Evolutionary conservation across 495 filamentous ascomycete genomes (phyloP).

Genomic region (Aspergillus hancockii): DNA sequence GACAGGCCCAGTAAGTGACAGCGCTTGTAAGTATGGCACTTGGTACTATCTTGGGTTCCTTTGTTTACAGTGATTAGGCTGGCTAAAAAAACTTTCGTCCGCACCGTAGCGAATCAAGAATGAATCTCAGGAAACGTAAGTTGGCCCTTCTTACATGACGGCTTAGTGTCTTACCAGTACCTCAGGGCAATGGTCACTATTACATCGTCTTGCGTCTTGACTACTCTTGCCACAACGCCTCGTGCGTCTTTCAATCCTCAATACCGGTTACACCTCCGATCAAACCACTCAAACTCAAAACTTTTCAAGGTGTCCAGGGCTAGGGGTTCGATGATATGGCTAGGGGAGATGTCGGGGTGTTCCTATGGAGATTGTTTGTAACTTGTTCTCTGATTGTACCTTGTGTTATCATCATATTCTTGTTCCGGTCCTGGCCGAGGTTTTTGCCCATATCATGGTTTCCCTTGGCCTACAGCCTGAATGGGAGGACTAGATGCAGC

Average conservation of each 20-base stretch:
- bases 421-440: conserved; percentile 19
- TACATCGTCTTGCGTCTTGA: not conserved
- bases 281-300: too few species aligned
- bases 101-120: conserved; percentile 5
- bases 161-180: not conserved
- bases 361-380: not conserved
- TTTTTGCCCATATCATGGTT: conserved; percentile 20
- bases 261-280: not conserved
- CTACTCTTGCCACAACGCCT: not conserved
- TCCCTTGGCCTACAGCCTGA: conserved; percentile 21
- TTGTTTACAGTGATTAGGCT: conserved; percentile 12
- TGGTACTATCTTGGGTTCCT: not conserved
- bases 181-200: not conserved
- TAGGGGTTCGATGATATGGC: conserved; percentile 3
- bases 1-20: conserved; percentile 13
- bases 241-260: not conserved
- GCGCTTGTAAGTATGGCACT: conserved; percentile 12
- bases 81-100: conserved; percentile 15
- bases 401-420: conserved; percentile 2
- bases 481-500: conserved; percentile 17
- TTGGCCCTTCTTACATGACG: not conserved
- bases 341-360: not conserved
- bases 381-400: not conserved
- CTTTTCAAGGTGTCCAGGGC: not conserved
- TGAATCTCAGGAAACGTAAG: conserved; percentile 1